Evolutionary conservation across 2,329 filamentous ascomycete genomes (phyloP).

Genomic region (Fusarium sp.): DNA sequence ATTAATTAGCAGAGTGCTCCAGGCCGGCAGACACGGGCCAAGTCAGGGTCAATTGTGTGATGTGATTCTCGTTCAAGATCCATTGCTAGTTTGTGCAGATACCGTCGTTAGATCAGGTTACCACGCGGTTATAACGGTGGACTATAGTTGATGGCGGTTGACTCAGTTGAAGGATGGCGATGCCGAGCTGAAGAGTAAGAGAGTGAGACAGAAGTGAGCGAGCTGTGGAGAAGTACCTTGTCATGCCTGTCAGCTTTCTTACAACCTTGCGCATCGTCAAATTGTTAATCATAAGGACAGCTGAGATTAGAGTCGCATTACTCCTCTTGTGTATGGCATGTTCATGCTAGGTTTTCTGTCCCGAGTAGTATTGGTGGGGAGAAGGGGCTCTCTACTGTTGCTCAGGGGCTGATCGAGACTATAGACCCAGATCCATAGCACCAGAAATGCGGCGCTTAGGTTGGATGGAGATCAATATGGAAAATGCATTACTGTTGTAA

Average conservation of each 20-base stretch:
- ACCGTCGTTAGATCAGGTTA: slow-evolving; percentile 26
- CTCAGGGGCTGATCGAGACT: slow-evolving; percentile 3
- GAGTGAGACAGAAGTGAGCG: not conserved
- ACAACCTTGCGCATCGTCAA: not conserved
- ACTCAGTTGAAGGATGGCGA: slow-evolving; percentile 20
- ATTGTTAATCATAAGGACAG: not conserved
- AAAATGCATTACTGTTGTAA: slow-evolving; percentile 3
- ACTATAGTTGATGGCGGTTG: slow-evolving; percentile 17
- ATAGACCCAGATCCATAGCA: slow-evolving; percentile 20
- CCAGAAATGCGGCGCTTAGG: slow-evolving; percentile 20
- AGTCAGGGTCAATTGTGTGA: slow-evolving; percentile 21
- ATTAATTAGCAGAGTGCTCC: slow-evolving; percentile 21
- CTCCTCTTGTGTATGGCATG: slow-evolving; percentile 23
- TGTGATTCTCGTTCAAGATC: slow-evolving; percentile 12
- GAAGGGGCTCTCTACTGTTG: slow-evolving; percentile 1
- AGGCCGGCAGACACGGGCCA: not conserved
- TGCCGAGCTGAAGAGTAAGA: slow-evolving; percentile 11
- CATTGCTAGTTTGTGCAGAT: slow-evolving; percentile 13
- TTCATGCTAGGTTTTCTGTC: slow-evolving; percentile 5
- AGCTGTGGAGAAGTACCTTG: not conserved
- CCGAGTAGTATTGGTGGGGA: slow-evolving; percentile 17
- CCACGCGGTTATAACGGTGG: slow-evolving; percentile 24
- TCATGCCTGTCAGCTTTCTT: not conserved
- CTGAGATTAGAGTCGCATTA: slow-evolving; percentile 15
- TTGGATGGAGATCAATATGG: slow-evolving; percentile 3